Conservation (phyloP, 2,329 filamentous ascomycete genomes). For the Colletotrichum acutatum region DNA sequence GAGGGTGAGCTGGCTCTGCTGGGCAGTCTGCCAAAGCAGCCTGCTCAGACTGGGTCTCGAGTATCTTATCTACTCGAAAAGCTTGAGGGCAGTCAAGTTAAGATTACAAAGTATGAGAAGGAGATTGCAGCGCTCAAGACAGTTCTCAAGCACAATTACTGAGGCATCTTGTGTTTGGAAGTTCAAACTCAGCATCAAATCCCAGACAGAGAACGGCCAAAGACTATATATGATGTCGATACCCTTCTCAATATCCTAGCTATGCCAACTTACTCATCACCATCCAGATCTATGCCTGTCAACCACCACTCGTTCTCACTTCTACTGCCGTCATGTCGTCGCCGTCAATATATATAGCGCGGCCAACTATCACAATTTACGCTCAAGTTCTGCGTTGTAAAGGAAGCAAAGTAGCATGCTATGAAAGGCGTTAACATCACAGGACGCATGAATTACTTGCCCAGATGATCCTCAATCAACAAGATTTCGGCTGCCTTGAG, state of each 20-base stretch:
- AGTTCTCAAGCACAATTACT: conserved; percentile 60
- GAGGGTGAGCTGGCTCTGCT: conserved; percentile 81
- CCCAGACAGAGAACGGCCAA: not conserved
- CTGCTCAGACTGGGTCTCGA: conserved; percentile 73
- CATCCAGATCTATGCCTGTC: not conserved
- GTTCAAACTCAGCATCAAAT: not conserved
- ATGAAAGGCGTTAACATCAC: too few species aligned
- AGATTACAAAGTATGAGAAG: conserved; percentile 78
- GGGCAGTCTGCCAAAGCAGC: conserved; percentile 76
- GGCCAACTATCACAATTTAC: too few species aligned
- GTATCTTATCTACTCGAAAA: conserved; percentile 80
- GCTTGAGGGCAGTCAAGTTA: conserved; percentile 77
- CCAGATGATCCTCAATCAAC: too few species aligned
- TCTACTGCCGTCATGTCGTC: too few species aligned
- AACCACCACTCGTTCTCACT: not conserved
- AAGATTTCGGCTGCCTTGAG: too few species aligned
- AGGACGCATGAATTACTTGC: too few species aligned
- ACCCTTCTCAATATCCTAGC: not conserved
- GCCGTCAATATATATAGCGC: not conserved
- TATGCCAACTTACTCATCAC: not conserved
- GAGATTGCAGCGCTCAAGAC: conserved; percentile 80
- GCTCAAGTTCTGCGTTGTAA: too few species aligned
- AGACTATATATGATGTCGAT: not conserved
- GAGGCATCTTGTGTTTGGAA: not conserved
- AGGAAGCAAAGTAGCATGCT: too few species aligned